Conservation (phyloP, 2,329 filamentous ascomycete species). For the Colletotrichum magnum region DNA sequence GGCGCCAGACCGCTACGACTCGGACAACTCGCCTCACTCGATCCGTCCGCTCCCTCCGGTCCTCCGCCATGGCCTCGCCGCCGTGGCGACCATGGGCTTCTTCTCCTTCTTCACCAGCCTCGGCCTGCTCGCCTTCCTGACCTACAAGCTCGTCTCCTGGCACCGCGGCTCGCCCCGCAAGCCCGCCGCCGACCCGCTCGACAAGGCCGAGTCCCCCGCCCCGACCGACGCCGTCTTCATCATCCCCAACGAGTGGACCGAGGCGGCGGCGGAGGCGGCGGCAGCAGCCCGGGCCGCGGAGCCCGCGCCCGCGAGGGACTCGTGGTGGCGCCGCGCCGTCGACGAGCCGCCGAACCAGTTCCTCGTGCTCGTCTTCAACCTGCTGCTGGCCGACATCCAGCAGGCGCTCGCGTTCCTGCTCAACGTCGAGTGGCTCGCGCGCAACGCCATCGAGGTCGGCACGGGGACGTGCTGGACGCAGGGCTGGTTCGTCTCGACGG, state of each 20-base stretch:
- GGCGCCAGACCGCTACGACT: slow-evolving; percentile 43
- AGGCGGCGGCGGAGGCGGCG: slow-evolving; percentile 42
- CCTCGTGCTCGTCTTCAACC: slow-evolving; percentile 77
- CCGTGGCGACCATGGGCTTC: slow-evolving; percentile 54
- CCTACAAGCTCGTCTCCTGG: slow-evolving; percentile 54
- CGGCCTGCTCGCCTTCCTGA: slow-evolving; percentile 52
- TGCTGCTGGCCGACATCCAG: slow-evolving; percentile 77
- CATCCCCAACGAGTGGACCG: slow-evolving; percentile 45
- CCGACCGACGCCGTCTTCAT: slow-evolving; percentile 44
- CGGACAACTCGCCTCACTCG: slow-evolving; percentile 47
- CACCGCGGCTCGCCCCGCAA: slow-evolving; percentile 43
- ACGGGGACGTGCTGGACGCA: slow-evolving; percentile 72
- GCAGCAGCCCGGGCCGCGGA: slow-evolving; percentile 42
- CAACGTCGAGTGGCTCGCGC: slow-evolving; percentile 70
- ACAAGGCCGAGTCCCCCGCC: slow-evolving; percentile 30
- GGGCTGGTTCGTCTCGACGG: slow-evolving; percentile 78
- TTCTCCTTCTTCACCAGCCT: slow-evolving; percentile 53
- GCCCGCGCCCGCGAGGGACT: slow-evolving; percentile 19
- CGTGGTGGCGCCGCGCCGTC: slow-evolving; percentile 44
- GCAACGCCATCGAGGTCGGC: slow-evolving; percentile 67
- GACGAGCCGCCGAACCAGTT: slow-evolving; percentile 73
- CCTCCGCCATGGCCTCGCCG: slow-evolving; percentile 53
- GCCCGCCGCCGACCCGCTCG: slow-evolving; percentile 12
- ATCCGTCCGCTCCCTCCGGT: slow-evolving; percentile 53
- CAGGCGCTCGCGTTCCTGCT: slow-evolving; percentile 76